Conservation (phyloP, 371 early-diverging fungal genomes). For the Mortierella sp. region DNA sequence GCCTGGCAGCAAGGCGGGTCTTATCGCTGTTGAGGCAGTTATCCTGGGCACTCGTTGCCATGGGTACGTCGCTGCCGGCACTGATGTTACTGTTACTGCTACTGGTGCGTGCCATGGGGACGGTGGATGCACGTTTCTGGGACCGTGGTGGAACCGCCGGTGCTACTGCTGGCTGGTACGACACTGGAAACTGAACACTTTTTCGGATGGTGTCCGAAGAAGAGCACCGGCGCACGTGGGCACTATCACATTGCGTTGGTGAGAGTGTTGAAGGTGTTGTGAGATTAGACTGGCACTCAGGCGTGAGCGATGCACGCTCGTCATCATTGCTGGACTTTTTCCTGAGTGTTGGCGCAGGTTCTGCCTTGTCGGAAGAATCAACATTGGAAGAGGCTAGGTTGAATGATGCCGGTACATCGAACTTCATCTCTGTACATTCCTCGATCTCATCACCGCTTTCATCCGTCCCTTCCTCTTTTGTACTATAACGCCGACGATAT, state of each 20-base stretch:
- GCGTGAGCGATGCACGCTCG: conserved; percentile 16
- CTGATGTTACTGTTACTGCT: conserved; percentile 1
- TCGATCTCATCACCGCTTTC: background rate
- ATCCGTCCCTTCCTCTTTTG: background rate
- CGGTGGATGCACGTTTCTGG: conserved; percentile 30
- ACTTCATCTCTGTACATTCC: conserved; percentile 2
- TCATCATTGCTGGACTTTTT: conserved; percentile 41
- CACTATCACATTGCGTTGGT: conserved; percentile 20
- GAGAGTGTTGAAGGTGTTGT: conserved; percentile 32
- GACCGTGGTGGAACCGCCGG: conserved; percentile 26
- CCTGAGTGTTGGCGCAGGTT: conserved; percentile 9
- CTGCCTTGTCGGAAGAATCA: too few relatives aligned
- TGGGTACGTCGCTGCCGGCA: background rate
- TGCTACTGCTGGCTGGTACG: background rate
- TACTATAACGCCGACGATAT: background rate
- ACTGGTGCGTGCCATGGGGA: background rate
- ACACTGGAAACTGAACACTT: conserved; percentile 14
- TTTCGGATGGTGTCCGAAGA: conserved; percentile 32
- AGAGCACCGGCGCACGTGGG: conserved; percentile 43
- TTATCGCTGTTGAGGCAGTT: conserved; percentile 16
- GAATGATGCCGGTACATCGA: background rate
- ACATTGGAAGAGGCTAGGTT: too few relatives aligned
- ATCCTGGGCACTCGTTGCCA: background rate
- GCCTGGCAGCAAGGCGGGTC: conserved; percentile 17
- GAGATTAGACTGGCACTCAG: conserved; percentile 38